Evolutionary conservation across 1,139 yeast species (phyloP), one percentile per base, ranked within the genome.

Genomic region (Komagataea norvegica): DNA sequence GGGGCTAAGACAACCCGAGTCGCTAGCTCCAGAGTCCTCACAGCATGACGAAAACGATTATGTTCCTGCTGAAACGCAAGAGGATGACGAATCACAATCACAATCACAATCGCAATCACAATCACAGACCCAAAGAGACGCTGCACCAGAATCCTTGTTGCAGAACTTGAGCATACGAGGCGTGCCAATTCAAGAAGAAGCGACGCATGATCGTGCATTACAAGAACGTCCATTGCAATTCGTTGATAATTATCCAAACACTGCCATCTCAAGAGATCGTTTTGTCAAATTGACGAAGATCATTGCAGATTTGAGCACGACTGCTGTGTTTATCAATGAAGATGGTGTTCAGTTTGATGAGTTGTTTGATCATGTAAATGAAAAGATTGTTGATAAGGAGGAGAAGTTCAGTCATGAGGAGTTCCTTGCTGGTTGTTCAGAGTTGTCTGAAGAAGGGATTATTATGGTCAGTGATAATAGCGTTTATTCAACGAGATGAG

Each of bases 341-440:
- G 65, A 63, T 18, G 50, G 52, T 13, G 76, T 78, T 42, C 64
- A 77, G 6, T 54, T 62, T 31, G 74, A 66, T 32, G 60, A 61
- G 10, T 68, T 73, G 33, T 55, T 67, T 8, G 68, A 60, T 16
- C 64, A 64, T 26, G 57, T 79, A 30, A 79, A 79, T 53, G 72
- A 65, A 39, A 67, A 64, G 33, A 59, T 81, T 34, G 67, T 75
- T 5, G 81, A 75, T 47, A 21, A 33, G 21, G 89, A 81, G 52
- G 88, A 82, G 33, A 61, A 64, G 33, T 83, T 77, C 54, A 60
- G 66, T 11, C 54, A 56, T 4, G 61, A 55, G 6, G 93, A 83
- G 57, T 70, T 74, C 40, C 55, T 59, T 21, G 70, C 73, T 15
- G 88, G 80, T 16, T 59, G 81, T 37, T 58, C 59, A 22, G 61